Conservation (phyloP, 805 yeast genomes). For the Candida coleopterorum region DNA sequence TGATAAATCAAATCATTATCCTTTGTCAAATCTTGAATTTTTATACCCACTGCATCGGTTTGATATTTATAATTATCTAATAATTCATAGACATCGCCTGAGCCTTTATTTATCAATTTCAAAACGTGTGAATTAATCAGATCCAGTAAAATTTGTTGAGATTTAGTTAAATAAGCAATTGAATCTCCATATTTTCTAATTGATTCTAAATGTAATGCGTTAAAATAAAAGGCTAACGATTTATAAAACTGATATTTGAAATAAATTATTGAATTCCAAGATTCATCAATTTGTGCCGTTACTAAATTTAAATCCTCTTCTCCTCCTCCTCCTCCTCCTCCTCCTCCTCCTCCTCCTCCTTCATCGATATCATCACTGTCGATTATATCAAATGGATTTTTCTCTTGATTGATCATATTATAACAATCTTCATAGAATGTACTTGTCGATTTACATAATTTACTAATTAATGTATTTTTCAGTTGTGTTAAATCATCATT, state of each 20-base stretch:
- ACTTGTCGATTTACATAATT: constrained; percentile 62
- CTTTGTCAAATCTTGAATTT: constrained; percentile 48
- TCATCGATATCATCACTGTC: constrained; percentile 15
- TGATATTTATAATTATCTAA: constrained; percentile 39
- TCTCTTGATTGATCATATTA: constrained; percentile 34
- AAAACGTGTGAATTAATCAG: constrained; percentile 26
- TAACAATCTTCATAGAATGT: constrained; percentile 49
- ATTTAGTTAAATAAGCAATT: constrained; percentile 55
- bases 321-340: no score
- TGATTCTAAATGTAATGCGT: constrained; percentile 51
- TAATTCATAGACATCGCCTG: constrained; percentile 27
- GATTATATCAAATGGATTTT: constrained; percentile 11
- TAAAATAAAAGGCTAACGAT: constrained; percentile 57
- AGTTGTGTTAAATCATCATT: constrained; percentile 43
- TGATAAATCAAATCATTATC: constrained; percentile 92
- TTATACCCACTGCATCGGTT: constrained; percentile 34
- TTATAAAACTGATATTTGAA: constrained; percentile 53
- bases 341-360: constrained; percentile 7
- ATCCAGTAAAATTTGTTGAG: constrained; percentile 41
- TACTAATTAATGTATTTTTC: constrained; percentile 70
- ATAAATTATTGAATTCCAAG: constrained; percentile 49
- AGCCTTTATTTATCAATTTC: constrained; percentile 19
- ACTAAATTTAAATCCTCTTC: no score
- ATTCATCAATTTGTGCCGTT: constrained; percentile 26
- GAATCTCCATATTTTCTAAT: constrained; percentile 69